phyloP scores from a whole-genome alignment of 1,284 basidiomycete genomes.

The Boletus subluridellus region DNA sequence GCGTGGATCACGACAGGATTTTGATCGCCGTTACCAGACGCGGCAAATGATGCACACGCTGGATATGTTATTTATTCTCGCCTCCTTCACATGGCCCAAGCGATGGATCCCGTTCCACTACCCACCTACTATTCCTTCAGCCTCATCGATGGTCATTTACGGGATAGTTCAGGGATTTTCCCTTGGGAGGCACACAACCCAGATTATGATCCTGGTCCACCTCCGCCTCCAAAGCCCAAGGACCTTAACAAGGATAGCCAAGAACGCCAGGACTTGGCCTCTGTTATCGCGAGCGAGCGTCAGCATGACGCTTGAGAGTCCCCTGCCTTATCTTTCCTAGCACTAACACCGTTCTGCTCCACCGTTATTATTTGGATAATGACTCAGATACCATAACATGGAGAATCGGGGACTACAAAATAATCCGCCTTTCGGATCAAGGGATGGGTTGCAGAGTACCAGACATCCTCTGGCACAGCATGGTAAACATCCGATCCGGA shows the following conservation, averaged over 20 bases:
- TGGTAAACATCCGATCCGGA: background rate
- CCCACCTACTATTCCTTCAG: conserved; percentile 57
- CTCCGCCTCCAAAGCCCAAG: conserved; percentile 43
- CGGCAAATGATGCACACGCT: conserved; percentile 67
- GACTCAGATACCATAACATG: background rate
- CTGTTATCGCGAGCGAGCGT: background rate
- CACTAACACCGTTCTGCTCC: background rate
- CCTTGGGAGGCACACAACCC: conserved; percentile 60
- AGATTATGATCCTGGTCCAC: conserved; percentile 65
- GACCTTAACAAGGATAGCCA: conserved; percentile 17
- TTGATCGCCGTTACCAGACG: conserved; percentile 46
- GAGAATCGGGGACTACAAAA: background rate
- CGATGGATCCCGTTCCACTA: conserved; percentile 41
- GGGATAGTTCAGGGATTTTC: conserved; percentile 33
- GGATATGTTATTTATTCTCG: conserved; percentile 50
- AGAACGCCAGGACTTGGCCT: background rate
- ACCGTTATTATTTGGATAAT: background rate
- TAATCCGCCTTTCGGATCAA: background rate
- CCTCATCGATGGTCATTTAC: conserved; percentile 43
- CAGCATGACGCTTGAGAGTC: background rate
- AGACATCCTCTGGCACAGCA: background rate
- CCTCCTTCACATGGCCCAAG: conserved; percentile 41
- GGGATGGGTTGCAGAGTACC: background rate
- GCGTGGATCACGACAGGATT: background rate
- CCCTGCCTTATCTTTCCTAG: background rate